phyloP scores from a whole-genome alignment of 2,329 filamentous ascomycete species.

The Colletotrichum neosansevieriae region DNA sequence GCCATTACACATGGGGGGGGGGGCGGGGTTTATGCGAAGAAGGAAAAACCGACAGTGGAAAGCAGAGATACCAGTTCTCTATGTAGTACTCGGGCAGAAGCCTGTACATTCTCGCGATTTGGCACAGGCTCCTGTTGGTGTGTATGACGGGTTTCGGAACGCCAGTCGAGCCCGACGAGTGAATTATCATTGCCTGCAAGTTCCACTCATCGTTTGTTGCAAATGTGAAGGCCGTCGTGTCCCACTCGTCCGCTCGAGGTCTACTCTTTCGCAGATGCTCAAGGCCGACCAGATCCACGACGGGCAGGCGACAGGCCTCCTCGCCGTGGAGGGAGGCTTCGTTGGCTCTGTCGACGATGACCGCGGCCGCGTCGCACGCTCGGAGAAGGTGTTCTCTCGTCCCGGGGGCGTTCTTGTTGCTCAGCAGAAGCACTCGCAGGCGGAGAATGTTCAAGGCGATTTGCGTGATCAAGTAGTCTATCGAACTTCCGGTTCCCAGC shows the following conservation, averaged over 20 bases:
- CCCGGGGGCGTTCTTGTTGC: constrained; percentile 27
- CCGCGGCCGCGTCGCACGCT: constrained; percentile 7
- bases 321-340: constrained; percentile 1
- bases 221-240: not conserved
- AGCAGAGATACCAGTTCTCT: constrained; percentile 37
- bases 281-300: not conserved
- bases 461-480: constrained; percentile 27
- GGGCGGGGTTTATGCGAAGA: too few relatives aligned
- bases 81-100: constrained; percentile 26
- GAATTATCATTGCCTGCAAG: constrained; percentile 32
- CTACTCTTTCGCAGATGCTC: not conserved
- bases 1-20: rapidly evolving
- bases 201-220: constrained; percentile 30
- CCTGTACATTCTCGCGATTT: constrained; percentile 29
- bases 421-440: constrained; percentile 15
- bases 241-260: too few relatives aligned
- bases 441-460: constrained; percentile 19
- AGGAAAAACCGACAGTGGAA: constrained; percentile 4
- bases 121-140: constrained; percentile 29
- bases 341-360: constrained; percentile 21
- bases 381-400: constrained; percentile 20
- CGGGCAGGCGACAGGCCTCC: not conserved
- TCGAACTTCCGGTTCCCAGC: constrained; percentile 14
- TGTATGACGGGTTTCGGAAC: constrained; percentile 31
- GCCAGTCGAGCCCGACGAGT: constrained; percentile 30